Evolutionary conservation across 108 stramenopile genomes (phyloP).

Genomic region (Chaetoceros muelleri): DNA sequence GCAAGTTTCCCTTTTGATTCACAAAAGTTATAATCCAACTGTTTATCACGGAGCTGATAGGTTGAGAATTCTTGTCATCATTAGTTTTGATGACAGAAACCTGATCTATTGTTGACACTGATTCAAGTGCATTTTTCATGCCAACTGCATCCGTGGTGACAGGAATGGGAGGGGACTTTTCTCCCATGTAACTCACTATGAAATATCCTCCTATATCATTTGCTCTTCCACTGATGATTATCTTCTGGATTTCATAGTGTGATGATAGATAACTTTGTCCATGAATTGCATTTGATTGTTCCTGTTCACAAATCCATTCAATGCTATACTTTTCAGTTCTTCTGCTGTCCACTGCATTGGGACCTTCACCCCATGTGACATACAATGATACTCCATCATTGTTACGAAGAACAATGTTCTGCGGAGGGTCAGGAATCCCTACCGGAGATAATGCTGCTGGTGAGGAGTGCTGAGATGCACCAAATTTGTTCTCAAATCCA

Average conservation of each 20-base stretch:
- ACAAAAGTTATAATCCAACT: slow-evolving; percentile 19
- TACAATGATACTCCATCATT: slow-evolving; percentile 11
- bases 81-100: slow-evolving; percentile 25
- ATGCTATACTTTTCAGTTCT: neutral
- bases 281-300: neutral
- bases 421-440: slow-evolving; percentile 17
- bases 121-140: slow-evolving; percentile 31
- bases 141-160: slow-evolving; percentile 12
- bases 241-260: slow-evolving; percentile 24
- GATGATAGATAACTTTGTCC: slow-evolving; percentile 10
- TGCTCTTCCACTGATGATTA: slow-evolving; percentile 20
- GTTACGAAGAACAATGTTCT: neutral
- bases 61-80: too few species aligned
- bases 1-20: slow-evolving; percentile 15
- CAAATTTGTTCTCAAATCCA: slow-evolving; percentile 29
- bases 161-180: slow-evolving; percentile 13
- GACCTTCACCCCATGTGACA: slow-evolving; percentile 14
- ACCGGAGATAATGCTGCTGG: slow-evolving; percentile 23
- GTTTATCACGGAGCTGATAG: too few species aligned
- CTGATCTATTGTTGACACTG: slow-evolving; percentile 24
- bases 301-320: neutral
- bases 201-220: slow-evolving; percentile 35
- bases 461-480: slow-evolving; percentile 18
- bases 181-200: slow-evolving; percentile 23
- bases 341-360: too few species aligned